phyloP scores from a whole-genome alignment of 2,329 filamentous ascomycete genomes.

The Colletotrichum falcatum region DNA sequence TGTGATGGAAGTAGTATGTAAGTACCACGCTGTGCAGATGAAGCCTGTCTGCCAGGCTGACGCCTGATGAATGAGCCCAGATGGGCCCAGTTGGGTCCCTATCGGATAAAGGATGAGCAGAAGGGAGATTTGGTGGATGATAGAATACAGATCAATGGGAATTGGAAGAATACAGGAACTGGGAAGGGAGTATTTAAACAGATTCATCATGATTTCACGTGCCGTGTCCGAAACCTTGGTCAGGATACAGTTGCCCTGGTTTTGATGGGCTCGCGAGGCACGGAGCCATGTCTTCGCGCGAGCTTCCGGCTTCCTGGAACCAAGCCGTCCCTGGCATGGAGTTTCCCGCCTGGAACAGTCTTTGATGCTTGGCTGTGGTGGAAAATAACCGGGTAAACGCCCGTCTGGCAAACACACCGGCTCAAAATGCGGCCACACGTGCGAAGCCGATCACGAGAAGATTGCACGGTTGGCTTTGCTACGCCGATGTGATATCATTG shows the following conservation, averaged over 20 bases:
- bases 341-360: too few species aligned
- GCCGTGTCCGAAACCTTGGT: too few species aligned
- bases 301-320: too few species aligned
- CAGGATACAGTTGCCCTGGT: too few species aligned
- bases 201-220: too few species aligned
- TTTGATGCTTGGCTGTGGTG: neutral
- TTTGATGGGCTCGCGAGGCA: neutral
- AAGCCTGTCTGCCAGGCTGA: too few species aligned
- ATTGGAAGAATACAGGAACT: neutral
- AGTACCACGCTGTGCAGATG: too few species aligned
- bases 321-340: neutral
- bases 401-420: neutral
- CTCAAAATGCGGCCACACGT: neutral
- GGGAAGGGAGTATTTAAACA: neutral
- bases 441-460: too few species aligned
- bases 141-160: neutral
- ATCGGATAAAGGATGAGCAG: neutral
- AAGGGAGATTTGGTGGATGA: neutral
- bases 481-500: neutral
- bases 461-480: too few species aligned
- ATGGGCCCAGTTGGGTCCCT: neutral
- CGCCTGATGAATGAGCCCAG: neutral
- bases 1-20: too few species aligned
- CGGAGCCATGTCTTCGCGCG: neutral
- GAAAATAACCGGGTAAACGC: neutral